Evolutionary conservation across 352 stramenopile genomes (phyloP), one percentile per base, ranked within the genome.

Genomic region (Pythium brachiatum): DNA sequence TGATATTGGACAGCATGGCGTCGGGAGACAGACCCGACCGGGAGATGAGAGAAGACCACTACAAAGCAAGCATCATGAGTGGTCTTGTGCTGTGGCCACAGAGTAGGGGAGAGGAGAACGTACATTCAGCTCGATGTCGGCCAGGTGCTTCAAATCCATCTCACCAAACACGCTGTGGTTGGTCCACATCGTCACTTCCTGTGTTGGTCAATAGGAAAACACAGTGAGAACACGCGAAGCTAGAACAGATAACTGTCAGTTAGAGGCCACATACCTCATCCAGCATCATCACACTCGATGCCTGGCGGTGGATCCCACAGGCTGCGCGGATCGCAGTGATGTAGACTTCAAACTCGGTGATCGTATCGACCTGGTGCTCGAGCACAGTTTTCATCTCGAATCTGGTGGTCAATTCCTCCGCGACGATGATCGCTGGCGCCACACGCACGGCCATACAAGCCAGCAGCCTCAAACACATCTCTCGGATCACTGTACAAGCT

Each of bases 21-120:
- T 71, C 52, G 8, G 62, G 60, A 5, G 67, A 27, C 20, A 90
- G 61, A 36, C 70, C 78, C 18, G 70, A 83, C n/a, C 74, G 64
- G 8, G 75, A 75, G 43, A 89, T 84, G 20, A 88, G 51, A 12
- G 70, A 66, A 27, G 60, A 11, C 72, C 77, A 90, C 79, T 89
- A 29, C 1, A 31, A 21, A 23, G 4, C 0, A 15, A 23, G 1
- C 13, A 23, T 21, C 16, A 23, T 34, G 5, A 34, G 29, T 34
- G 9, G 29, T n/a, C n/a, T n/a, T n/a, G n/a, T n/a, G n/a, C 5
- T 34, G 29, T 5, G 29, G 29, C 29, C 9, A 34, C 29, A 34
- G 29, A 34, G 29, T 9, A 34, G 52, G n/a, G 20, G 13, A 27
- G 41, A 29, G n/a, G 29, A 60, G 1, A 1, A 73, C 77, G 48